phyloP scores from a whole-genome alignment of 805 yeast genomes.

The Hanseniaspora nectarophila region DNA sequence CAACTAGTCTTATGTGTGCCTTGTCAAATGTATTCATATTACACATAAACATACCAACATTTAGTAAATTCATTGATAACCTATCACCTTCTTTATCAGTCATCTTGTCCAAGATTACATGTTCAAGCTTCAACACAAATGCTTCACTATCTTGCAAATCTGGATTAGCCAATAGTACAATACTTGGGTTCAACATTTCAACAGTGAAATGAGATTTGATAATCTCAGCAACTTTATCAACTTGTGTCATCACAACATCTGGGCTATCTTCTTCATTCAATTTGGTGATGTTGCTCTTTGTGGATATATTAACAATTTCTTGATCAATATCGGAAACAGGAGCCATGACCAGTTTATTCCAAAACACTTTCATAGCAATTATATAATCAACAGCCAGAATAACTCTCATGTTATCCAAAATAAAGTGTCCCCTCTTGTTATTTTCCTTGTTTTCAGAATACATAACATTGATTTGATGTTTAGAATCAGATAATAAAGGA shows the following conservation, averaged over 20 bases:
- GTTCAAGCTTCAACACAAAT: slow-evolving; percentile 60
- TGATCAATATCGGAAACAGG: not conserved
- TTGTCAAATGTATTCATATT: slow-evolving; percentile 58
- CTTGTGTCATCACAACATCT: not conserved
- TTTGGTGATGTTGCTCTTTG: not conserved
- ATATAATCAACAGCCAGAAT: slow-evolving; percentile 79
- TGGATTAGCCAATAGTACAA: slow-evolving; percentile 73
- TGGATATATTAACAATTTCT: not conserved
- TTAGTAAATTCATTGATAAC: slow-evolving; percentile 53
- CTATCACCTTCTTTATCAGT: slow-evolving; percentile 57
- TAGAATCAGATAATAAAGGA: slow-evolving; percentile 52
- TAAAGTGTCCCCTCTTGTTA: slow-evolving; percentile 64
- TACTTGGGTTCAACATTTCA: slow-evolving; percentile 63
- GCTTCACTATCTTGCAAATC: slow-evolving; percentile 63
- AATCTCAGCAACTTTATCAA: slow-evolving; percentile 10
- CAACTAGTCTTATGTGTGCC: slow-evolving; percentile 59
- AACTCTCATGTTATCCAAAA: slow-evolving; percentile 21
- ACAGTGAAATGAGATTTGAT: slow-evolving; percentile 38
- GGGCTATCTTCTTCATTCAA: too few relatives aligned
- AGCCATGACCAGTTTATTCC: slow-evolving; percentile 32
- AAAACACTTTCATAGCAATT: slow-evolving; percentile 56
- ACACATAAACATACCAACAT: slow-evolving; percentile 76
- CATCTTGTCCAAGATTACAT: slow-evolving; percentile 42
- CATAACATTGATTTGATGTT: slow-evolving; percentile 58
- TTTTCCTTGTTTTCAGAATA: slow-evolving; percentile 33